Evolutionary conservation across 2,329 filamentous ascomycete species (phyloP), one percentile per base, ranked within the genome.

Genomic region (Fusarium sp.): DNA sequence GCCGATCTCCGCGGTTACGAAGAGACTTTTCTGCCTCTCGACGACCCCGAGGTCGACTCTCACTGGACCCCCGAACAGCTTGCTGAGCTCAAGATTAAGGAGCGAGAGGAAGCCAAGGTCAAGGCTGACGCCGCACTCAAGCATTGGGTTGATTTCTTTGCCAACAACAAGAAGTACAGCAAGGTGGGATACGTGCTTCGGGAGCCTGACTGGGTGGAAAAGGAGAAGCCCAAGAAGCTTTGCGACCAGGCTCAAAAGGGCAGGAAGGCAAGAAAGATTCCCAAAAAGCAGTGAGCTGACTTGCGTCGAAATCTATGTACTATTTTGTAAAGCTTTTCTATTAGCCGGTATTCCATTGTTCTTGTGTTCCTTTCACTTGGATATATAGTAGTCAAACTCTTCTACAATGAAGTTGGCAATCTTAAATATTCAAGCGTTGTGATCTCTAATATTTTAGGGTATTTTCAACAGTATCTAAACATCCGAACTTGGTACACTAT

Each of bases 1-100:
- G 86, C 92, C 5, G 96, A 99, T 81, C 82, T 97, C 77, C 87
- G 92, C 64, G 96, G 96, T 45, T 90, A 93, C 6, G 96, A 98
- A 81, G 86, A 90, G 67, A 96, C 96, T 87, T 98, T 89, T 80
- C 77, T 95, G 10, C 89, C 89, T 3, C 72, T 88, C 33, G 88
- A 90, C 76, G 84, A 90, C 73, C 82, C 85, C 1, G 82, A 83
- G 56, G 85, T 91, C 26, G 91, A 94, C 77, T 73, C 75, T 35
- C 79, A 86, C 74, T 90, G 83, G 80, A 81, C 79, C 35, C 81
- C 86, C 19, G 83, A 82, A 15, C 84, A 89, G 75, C 79, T 90
- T 65, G 80, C 78, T 57, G 76, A 68, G 35, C 60, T 88, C 56
- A 86, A 87, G 66, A 86, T 87, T 71, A 79, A 85, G 76, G 95